Conservation (phyloP, 139 green algal genomes). For the Ettlia oleoabundans region DNA sequence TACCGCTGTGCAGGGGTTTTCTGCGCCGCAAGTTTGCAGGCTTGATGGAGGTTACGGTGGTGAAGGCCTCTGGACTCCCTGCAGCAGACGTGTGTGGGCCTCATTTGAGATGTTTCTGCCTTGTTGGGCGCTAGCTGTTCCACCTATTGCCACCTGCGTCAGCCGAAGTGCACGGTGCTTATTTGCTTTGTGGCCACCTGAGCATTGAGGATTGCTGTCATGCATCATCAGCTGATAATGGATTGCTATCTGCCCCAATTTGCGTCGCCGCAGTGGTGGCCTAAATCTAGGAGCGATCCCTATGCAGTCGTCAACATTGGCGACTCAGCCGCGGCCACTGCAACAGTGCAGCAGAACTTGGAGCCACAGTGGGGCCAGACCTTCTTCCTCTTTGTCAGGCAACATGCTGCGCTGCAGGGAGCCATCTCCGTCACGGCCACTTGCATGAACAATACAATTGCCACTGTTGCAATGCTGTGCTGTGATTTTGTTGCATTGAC, state of each 20-base stretch:
- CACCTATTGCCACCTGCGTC: too few species aligned
- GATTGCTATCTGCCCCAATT: not conserved
- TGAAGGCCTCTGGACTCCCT: not conserved
- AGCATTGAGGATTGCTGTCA: too few species aligned
- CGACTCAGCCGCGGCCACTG: not conserved
- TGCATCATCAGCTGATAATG: too few species aligned
- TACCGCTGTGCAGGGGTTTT: too few species aligned
- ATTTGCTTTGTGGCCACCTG: too few species aligned
- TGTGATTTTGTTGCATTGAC: not conserved
- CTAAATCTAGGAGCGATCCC: constrained; percentile 15
- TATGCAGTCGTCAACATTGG: constrained; percentile 23
- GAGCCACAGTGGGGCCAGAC: constrained; percentile 14
- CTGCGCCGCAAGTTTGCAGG: constrained; percentile 15
- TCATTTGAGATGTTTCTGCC: not conserved
- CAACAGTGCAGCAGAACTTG: constrained; percentile 4
- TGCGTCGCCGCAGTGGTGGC: constrained; percentile 12
- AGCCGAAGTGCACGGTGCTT: too few species aligned
- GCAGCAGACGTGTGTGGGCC: constrained; percentile 6
- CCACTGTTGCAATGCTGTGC: not conserved
- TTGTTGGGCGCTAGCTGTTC: too few species aligned
- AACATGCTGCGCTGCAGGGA: not conserved
- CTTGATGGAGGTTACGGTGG: constrained; percentile 17
- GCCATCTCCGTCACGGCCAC: too few species aligned
- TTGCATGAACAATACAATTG: too few species aligned
- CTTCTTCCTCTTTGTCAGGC: constrained; percentile 19